These are phyloP conservation scores for Botrytis paeoniae DNA, from an alignment of 2,329 filamentous ascomycete genomes.

Conservation along the genomic window DNA sequence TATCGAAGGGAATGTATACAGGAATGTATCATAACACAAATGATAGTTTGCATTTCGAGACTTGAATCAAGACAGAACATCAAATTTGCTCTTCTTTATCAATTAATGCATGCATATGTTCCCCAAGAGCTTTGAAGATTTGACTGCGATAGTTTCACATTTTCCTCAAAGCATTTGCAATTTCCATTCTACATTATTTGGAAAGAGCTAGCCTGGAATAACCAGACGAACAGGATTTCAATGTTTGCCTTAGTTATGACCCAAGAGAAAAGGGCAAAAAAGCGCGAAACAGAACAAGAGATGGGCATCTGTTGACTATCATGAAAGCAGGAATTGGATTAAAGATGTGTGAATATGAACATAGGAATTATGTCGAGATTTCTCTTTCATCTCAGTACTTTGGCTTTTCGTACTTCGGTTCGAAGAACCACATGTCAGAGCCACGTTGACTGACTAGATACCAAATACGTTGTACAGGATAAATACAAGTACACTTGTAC, in stretches of 20 bases:
- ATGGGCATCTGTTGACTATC: not conserved
- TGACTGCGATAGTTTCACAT: not conserved
- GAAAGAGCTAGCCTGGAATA: not conserved
- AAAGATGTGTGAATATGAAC: not conserved
- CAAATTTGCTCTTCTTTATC: not conserved
- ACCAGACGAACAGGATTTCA: not conserved
- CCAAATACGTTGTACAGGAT: not conserved
- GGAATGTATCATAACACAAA: not conserved
- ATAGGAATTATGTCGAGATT: not conserved
- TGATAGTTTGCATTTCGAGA: not conserved
- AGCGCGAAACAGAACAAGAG: not conserved
- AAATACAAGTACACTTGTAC: slow-evolving; percentile 6
- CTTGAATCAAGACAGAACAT: not conserved
- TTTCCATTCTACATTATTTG: not conserved
- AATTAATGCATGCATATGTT: not conserved
- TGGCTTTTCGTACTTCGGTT: not conserved
- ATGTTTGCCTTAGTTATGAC: not conserved
- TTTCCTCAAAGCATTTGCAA: not conserved
- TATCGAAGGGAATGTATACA: not conserved
- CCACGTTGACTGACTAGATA: not conserved
- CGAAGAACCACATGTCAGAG: not conserved
- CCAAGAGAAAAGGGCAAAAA: not conserved
- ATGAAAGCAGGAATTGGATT: not conserved
- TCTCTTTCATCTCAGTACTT: not conserved
- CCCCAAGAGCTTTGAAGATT: not conserved